A percentile compares a stretch with the other conserved stretches of the same genome.
These are phyloP conservation scores for Vaccinium vitisidaea DNA, from an alignment of 148 eudicot genomes.

Conservation along the genomic window DNA sequence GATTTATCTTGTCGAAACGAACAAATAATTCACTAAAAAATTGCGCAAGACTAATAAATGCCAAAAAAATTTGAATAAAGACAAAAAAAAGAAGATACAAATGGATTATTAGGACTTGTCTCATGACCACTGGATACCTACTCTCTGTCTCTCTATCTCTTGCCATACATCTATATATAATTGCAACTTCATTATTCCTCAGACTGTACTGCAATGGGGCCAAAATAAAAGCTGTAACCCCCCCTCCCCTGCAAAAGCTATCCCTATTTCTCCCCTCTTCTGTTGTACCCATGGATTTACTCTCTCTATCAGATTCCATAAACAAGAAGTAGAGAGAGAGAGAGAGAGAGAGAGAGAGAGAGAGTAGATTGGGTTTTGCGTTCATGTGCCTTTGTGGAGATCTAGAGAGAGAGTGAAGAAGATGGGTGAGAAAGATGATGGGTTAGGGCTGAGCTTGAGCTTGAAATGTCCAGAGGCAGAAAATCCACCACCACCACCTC, in stretches of 20 bases:
- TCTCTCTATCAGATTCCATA: constrained; percentile 11
- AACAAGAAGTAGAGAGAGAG: neutral
- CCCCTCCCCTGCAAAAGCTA: constrained; percentile 20
- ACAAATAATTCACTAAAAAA: no score
- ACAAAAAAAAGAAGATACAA: no score
- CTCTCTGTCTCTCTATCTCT: neutral
- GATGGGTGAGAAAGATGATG: constrained; percentile 42
- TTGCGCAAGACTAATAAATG: no score
- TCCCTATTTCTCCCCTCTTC: constrained; percentile 20
- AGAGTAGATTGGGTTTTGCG: neutral
- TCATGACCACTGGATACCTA: neutral
- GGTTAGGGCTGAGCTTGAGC: constrained; percentile 60
- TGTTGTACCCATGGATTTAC: neutral
- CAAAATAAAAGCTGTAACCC: constrained; percentile 28
- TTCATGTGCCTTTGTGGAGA: neutral
- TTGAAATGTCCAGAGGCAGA: constrained; percentile 29
- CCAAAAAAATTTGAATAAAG: no score
- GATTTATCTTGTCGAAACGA: no score
- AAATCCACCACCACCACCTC: neutral
- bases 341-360: constrained; percentile 13
- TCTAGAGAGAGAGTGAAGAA: constrained; percentile 5
- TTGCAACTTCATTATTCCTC: neutral
- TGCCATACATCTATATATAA: neutral
- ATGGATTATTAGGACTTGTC: neutral
- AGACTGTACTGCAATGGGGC: constrained; percentile 8